A percentile compares a stretch with the other conserved stretches of the same genome.
These are phyloP conservation scores for Usnea hakonensis DNA, from an alignment of 495 filamentous ascomycete genomes.

Conservation along the genomic window DNA sequence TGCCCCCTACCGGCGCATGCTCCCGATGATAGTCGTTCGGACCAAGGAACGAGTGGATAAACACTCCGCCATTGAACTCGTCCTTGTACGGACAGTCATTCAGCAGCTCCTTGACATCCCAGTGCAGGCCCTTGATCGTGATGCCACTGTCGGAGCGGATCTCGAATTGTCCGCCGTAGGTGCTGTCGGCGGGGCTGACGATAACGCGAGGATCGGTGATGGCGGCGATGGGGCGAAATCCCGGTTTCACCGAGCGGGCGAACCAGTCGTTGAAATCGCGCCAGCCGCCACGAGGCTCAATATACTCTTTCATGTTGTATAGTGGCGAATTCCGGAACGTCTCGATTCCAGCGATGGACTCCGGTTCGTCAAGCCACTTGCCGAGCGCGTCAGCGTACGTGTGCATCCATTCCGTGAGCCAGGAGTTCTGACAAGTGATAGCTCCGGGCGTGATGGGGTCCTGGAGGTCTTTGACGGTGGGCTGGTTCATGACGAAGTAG, in stretches of 20 bases:
- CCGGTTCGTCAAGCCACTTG: conserved; percentile 24
- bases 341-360: conserved; percentile 24
- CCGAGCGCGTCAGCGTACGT: conserved; percentile 27
- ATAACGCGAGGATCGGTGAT: conserved; percentile 19
- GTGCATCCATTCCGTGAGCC: conserved; percentile 32
- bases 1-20: conserved; percentile 26
- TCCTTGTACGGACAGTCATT: conserved; percentile 15
- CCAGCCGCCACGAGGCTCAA: conserved; percentile 18
- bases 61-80: conserved; percentile 22
- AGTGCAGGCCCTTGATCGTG: conserved; percentile 28
- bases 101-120: conserved; percentile 27
- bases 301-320: conserved; percentile 24
- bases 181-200: conserved; percentile 26
- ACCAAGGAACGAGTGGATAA: conserved; percentile 30
- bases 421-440: neutral
- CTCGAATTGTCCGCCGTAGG: conserved; percentile 20
- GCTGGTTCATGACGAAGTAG: neutral
- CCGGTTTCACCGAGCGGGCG: conserved; percentile 23
- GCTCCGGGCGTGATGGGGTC: neutral
- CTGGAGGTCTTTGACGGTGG: neutral
- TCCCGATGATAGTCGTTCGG: conserved; percentile 30
- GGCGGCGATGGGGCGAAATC: conserved; percentile 21
- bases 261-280: conserved; percentile 29
- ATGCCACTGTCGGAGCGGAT: conserved; percentile 19
- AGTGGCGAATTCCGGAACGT: conserved; percentile 21